phyloP scores from a whole-genome alignment of 2,329 filamentous ascomycete genomes.

The Trichoderma lentiforme region DNA sequence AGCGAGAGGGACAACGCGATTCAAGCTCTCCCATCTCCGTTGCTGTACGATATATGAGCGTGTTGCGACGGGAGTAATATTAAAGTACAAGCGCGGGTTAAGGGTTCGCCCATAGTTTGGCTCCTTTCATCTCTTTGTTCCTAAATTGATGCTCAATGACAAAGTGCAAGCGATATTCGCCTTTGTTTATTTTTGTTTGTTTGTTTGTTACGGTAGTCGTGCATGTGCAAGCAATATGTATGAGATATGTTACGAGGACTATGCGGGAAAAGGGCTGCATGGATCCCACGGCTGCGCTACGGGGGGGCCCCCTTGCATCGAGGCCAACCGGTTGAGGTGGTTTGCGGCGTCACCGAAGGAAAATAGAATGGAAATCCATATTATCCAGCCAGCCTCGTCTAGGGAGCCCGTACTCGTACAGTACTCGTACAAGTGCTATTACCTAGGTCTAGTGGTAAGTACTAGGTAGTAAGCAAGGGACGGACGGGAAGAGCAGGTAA shows the following conservation, averaged over 20 bases:
- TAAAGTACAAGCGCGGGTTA: not conserved
- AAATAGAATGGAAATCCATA: not conserved
- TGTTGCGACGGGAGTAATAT: not conserved
- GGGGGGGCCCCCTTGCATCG: conserved; percentile 2
- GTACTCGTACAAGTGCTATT: not conserved
- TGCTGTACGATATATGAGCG: not conserved
- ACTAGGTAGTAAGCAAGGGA: not conserved
- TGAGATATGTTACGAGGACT: not conserved
- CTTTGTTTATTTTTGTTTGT: not conserved
- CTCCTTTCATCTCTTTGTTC: not conserved
- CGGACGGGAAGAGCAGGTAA: not conserved
- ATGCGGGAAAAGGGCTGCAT: not conserved
- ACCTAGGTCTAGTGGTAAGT: not conserved
- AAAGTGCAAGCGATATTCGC: not conserved
- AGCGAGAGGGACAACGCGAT: not conserved
- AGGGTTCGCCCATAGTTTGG: not conserved
- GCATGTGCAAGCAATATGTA: not conserved
- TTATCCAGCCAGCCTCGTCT: not conserved
- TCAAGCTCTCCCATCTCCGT: not conserved
- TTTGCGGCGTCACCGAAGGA: conserved; percentile 15
- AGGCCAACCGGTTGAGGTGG: conserved; percentile 3
- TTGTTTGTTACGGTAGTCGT: not conserved
- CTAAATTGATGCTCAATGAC: not conserved
- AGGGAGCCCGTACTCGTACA: not conserved
- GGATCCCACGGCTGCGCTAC: conserved; percentile 3